A percentile compares a stretch with the other conserved stretches of the same genome.
Evolutionary conservation across 1,284 basidiomycete genomes (phyloP).

Genomic region (Chalciporus sp.): DNA sequence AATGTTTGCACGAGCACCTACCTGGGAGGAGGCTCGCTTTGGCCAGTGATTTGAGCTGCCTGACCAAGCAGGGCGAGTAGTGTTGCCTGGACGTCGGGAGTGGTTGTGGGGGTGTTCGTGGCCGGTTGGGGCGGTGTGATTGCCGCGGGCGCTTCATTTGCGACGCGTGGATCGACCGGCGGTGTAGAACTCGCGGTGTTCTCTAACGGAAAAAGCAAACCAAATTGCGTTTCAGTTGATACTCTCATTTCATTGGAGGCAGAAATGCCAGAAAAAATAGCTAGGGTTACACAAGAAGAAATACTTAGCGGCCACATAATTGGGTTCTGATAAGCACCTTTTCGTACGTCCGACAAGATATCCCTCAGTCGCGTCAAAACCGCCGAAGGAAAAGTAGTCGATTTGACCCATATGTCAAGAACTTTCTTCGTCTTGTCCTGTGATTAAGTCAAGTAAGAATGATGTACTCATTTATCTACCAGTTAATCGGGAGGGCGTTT

Average conservation of each 20-base stretch:
- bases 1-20: constrained; percentile 26
- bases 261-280: constrained; percentile 45
- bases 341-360: constrained; percentile 62
- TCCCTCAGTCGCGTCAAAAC: constrained; percentile 69
- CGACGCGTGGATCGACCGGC: constrained; percentile 44
- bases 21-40: constrained; percentile 30
- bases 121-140: constrained; percentile 35
- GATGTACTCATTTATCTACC: constrained; percentile 42
- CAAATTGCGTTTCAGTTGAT: constrained; percentile 65
- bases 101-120: constrained; percentile 30
- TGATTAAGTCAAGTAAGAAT: constrained; percentile 34
- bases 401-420: constrained; percentile 92
- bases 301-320: constrained; percentile 78
- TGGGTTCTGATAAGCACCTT: constrained; percentile 80
- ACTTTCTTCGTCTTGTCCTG: constrained; percentile 96
- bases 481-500: constrained; percentile 5
- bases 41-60: constrained; percentile 45
- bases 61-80: constrained; percentile 69
- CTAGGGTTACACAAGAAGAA: constrained; percentile 64
- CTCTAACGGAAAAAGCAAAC: constrained; percentile 67
- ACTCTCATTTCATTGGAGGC: constrained; percentile 53
- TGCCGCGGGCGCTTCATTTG: constrained; percentile 26
- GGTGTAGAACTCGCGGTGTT: constrained; percentile 46
- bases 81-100: constrained; percentile 50
- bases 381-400: constrained; percentile 77